phyloP scores from a whole-genome alignment of 148 eudicot genomes.

The Arctostaphylos glauca region DNA sequence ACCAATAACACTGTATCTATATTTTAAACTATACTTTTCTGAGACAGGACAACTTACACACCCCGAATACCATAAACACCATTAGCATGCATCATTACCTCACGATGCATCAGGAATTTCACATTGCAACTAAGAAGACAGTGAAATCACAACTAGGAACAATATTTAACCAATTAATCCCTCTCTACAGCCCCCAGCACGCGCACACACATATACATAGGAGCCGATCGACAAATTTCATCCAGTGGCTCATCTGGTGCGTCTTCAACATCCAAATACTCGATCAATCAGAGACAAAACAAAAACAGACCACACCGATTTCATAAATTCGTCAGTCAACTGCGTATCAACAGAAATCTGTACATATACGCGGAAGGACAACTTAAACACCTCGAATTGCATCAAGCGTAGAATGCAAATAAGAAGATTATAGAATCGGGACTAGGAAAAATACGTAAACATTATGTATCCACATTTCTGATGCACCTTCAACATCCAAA shows the following conservation, averaged over 20 bases:
- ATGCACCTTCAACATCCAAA: constrained; percentile 27
- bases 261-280: constrained; percentile 28
- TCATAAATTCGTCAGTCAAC: background rate
- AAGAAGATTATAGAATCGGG: background rate
- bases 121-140: background rate
- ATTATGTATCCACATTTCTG: background rate
- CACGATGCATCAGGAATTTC: background rate
- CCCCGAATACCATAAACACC: background rate
- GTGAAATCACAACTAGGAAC: background rate
- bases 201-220: no score
- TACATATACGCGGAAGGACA: no score
- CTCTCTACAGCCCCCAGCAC: no score
- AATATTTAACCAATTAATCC: no score
- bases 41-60: background rate
- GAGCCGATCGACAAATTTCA: no score
- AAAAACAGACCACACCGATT: background rate
- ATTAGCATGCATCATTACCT: background rate
- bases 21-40: background rate
- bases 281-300: background rate
- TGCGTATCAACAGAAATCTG: background rate
- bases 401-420: background rate
- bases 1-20: background rate
- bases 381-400: background rate
- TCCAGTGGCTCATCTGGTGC: constrained; percentile 19
- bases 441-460: no score